Evolutionary conservation across 1,284 basidiomycete species (phyloP), one percentile per base, ranked within the genome.

Genomic region (Trametes pubescens): DNA sequence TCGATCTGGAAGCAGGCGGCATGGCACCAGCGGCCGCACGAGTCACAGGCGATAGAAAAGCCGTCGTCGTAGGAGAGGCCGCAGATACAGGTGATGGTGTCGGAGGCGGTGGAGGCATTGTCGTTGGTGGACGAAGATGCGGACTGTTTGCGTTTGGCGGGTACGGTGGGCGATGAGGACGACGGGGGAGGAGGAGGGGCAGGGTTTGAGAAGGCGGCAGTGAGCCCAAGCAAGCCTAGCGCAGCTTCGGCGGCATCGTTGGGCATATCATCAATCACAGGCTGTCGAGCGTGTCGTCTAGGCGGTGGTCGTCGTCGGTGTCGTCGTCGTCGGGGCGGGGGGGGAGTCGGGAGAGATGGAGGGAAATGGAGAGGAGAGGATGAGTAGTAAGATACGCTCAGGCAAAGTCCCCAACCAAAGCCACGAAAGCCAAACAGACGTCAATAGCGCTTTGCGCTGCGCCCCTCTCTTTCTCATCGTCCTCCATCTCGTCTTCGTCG

Each of bases 1-100:
- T 81, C 78, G 71, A 95, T 91, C 37, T 86, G 87, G 71, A 96
- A 94, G 77, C 96, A 98, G 6, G 90, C 89, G 8, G 88, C 92
- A 77, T 98, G 96, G 72, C 93, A 94, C 95, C 96, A 98, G 21
- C 93, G 86, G 26, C 86, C 86, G 76, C 96, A 98, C 57, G 84
- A 79, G 76, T 98, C 96, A 78, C 96, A 98, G 29, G 93, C 94
- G 63, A 98, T 95, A 18, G 91, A 93, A 79, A 95, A 96, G 18
- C 95, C 95, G 75, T 96, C 95, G 78, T 96, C 96, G 71, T 90
- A 85, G 48, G 86, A 80, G 66, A 81, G 82, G 5, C 86, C 87
- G 72, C 93, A 95, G 57, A 94, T 91, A 73, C 94, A 95, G 51
- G 80, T 79, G 61, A 91, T 89, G 53, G 80, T 71, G 66, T 82